Conservation (phyloP, 2,329 filamentous ascomycete genomes). For the Aureobasidium sp. region DNA sequence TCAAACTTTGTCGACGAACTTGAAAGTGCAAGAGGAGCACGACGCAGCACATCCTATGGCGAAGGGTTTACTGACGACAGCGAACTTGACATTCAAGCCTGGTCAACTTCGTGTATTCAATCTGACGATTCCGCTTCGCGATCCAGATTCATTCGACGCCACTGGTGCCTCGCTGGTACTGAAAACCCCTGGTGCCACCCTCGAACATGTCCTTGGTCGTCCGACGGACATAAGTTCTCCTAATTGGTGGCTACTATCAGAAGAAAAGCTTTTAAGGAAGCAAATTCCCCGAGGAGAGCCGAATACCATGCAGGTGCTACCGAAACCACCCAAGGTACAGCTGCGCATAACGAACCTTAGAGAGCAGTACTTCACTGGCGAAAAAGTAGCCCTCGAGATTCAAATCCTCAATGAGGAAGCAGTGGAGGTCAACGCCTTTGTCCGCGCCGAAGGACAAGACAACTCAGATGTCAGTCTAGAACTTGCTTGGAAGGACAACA, state of each 20-base stretch:
- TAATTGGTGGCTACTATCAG: slow-evolving; percentile 20
- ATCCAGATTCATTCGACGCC: slow-evolving; percentile 68
- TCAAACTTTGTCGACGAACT: background rate
- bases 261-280: slow-evolving; percentile 27
- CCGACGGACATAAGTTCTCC: background rate
- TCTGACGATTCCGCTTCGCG: slow-evolving; percentile 64
- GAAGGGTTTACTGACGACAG: slow-evolving; percentile 43
- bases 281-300: slow-evolving; percentile 39
- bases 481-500: slow-evolving; percentile 23
- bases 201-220: slow-evolving; percentile 54
- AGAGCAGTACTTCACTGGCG: slow-evolving; percentile 77
- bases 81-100: slow-evolving; percentile 57
- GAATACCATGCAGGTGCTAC: slow-evolving; percentile 61
- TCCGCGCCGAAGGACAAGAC: slow-evolving; percentile 27
- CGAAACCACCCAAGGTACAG: slow-evolving; percentile 86
- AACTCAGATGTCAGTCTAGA: slow-evolving; percentile 5
- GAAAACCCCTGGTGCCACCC: slow-evolving; percentile 54
- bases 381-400: slow-evolving; percentile 59
- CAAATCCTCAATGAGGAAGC: slow-evolving; percentile 76
- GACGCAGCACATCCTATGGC: slow-evolving; percentile 10
- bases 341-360: slow-evolving; percentile 55
- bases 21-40: slow-evolving; percentile 7
- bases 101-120: slow-evolving; percentile 62
- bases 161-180: slow-evolving; percentile 55
- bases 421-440: slow-evolving; percentile 39